Evolutionary conservation across 768 basidiomycete genomes (phyloP).

Genomic region (Tricholoma sp.): DNA sequence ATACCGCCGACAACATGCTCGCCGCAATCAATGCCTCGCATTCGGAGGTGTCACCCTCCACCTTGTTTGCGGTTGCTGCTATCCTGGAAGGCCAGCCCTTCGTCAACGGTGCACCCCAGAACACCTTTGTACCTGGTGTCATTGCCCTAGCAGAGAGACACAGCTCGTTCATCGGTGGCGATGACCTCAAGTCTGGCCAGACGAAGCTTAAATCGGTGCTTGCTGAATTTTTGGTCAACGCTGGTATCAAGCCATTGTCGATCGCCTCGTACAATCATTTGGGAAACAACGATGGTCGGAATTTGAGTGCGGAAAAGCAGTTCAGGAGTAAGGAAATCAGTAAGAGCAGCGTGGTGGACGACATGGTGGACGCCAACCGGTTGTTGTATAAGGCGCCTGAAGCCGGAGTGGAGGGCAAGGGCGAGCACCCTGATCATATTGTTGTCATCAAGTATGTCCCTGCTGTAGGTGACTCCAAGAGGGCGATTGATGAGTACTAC

Average conservation of each 20-base stretch:
- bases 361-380: conserved; percentile 92
- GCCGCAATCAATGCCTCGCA: conserved; percentile 79
- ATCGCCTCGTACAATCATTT: conserved; percentile 99
- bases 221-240: conserved; percentile 98
- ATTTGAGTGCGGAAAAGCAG: conserved; percentile 84
- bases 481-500: conserved; percentile 99
- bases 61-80: conserved; percentile 90
- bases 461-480: conserved; percentile 95
- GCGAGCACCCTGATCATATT: conserved; percentile 96
- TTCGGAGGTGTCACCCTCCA: conserved; percentile 93
- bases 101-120: conserved; percentile 97
- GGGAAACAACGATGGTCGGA: conserved; percentile 96
- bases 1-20: conserved; percentile 86
- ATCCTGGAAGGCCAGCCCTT: conserved; percentile 95
- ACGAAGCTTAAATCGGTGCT: conserved; percentile 96
- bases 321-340: conserved; percentile 99
- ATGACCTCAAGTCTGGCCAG: conserved; percentile 97
- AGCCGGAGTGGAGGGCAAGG: conserved; percentile 59
- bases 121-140: conserved; percentile 96
- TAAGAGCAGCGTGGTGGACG: conserved; percentile 96
- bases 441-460: conserved; percentile 97
- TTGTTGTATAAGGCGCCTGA: conserved; percentile 84
- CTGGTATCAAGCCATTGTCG: conserved; percentile 95
- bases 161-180: conserved; percentile 92
- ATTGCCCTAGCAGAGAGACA: conserved; percentile 88